phyloP scores from a whole-genome alignment of 2,329 filamentous ascomycete species.

The Calonectria pteridis region DNA sequence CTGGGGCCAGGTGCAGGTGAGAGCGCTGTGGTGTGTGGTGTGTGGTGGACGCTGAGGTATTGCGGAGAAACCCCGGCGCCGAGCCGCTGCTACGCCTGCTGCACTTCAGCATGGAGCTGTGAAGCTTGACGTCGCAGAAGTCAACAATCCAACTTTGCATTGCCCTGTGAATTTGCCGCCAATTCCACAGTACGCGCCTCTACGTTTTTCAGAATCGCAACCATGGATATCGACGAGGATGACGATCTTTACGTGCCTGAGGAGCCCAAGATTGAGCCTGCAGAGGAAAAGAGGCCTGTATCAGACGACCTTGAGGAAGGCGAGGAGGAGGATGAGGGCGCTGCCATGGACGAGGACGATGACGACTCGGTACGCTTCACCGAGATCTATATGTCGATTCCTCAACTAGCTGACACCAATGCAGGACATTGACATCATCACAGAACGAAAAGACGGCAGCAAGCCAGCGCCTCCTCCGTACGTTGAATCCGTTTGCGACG shows the following conservation, averaged over 20 bases:
- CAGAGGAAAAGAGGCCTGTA: slow-evolving; percentile 49
- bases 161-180: not conserved
- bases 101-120: slow-evolving; percentile 29
- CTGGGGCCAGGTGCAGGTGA: slow-evolving; percentile 37
- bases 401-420: slow-evolving; percentile 19
- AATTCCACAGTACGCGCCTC: not conserved
- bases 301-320: slow-evolving; percentile 72
- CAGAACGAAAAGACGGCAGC: slow-evolving; percentile 73
- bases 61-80: slow-evolving; percentile 48
- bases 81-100: slow-evolving; percentile 31
- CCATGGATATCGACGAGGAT: slow-evolving; percentile 76
- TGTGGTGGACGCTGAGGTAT: slow-evolving; percentile 32
- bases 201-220: slow-evolving; percentile 36
- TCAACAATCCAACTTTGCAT: slow-evolving; percentile 13
- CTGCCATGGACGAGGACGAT: slow-evolving; percentile 71
- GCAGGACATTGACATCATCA: slow-evolving; percentile 77
- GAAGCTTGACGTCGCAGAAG: slow-evolving; percentile 32
- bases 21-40: slow-evolving; percentile 25
- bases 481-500: slow-evolving; percentile 43
- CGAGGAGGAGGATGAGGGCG: slow-evolving; percentile 73
- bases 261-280: slow-evolving; percentile 59
- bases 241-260: slow-evolving; percentile 76
- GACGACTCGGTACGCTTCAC: slow-evolving; percentile 55
- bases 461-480: slow-evolving; percentile 71
- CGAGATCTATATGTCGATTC: not conserved